Conservation (phyloP, 2,329 filamentous ascomycete species). For the Hawksworthiomyces lignivorus region DNA sequence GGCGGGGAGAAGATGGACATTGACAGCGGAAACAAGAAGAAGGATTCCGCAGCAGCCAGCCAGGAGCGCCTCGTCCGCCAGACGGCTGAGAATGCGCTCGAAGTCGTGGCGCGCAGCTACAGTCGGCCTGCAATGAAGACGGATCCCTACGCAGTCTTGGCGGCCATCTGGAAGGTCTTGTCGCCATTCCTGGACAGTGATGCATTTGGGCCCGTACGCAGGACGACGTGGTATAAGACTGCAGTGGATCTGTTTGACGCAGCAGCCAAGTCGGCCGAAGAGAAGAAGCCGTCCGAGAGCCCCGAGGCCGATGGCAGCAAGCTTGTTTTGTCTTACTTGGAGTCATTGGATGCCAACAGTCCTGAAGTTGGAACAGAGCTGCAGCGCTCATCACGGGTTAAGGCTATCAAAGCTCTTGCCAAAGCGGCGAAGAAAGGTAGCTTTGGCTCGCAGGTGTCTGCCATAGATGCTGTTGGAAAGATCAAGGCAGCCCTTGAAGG, state of each 20-base stretch:
- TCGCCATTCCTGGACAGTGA: constrained; percentile 31
- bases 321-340: constrained; percentile 33
- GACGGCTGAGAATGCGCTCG: constrained; percentile 42
- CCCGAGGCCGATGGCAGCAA: constrained; percentile 14
- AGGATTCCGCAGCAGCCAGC: constrained; percentile 16
- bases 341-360: constrained; percentile 38
- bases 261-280: background rate
- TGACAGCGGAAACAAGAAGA: constrained; percentile 2
- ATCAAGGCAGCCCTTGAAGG: constrained; percentile 46
- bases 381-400: constrained; percentile 40
- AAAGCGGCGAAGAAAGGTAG: constrained; percentile 34
- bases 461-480: constrained; percentile 11
- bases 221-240: constrained; percentile 45
- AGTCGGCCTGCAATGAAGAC: constrained; percentile 31
- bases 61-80: constrained; percentile 32
- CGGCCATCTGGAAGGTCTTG: constrained; percentile 31
- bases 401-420: constrained; percentile 35
- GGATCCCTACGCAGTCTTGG: constrained; percentile 30
- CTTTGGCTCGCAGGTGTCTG: constrained; percentile 25
- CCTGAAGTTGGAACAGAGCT: constrained; percentile 42
- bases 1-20: constrained; percentile 5
- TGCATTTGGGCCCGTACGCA: constrained; percentile 35
- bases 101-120: constrained; percentile 44
- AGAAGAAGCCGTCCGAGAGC: constrained; percentile 19
- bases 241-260: constrained; percentile 38